Percentiles rank a stretch among this genome's conserved stretches.
These are phyloP conservation scores for Pseudogymnoascus sp. DNA, from an alignment of 2,329 filamentous ascomycete species.

Conservation along the genomic window DNA sequence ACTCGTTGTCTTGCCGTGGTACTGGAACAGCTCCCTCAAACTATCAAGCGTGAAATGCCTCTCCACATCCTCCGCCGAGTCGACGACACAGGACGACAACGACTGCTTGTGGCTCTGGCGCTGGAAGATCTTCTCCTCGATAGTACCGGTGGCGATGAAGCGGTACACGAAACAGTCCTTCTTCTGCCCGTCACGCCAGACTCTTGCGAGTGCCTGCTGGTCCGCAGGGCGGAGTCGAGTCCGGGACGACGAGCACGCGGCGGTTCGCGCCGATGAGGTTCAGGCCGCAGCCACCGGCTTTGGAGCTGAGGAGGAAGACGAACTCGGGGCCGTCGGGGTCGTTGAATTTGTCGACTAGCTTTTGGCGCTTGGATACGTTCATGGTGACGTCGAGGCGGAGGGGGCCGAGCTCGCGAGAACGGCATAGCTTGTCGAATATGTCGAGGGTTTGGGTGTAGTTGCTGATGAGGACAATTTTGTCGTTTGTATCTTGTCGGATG, in stretches of 20 bases:
- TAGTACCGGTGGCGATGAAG: slow-evolving; percentile 97
- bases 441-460: slow-evolving; percentile 97
- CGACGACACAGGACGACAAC: slow-evolving; percentile 90
- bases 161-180: slow-evolving; percentile 99
- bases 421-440: slow-evolving; percentile 86
- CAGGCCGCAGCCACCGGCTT: slow-evolving; percentile 92
- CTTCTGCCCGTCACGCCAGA: slow-evolving; percentile 98
- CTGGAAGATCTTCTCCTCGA: slow-evolving; percentile 99
- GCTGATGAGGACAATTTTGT: slow-evolving; percentile 98
- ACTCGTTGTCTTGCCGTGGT: slow-evolving; percentile 73
- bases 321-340: slow-evolving; percentile 86
- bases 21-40: slow-evolving; percentile 89
- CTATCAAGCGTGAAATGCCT: slow-evolving; percentile 91
- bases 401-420: slow-evolving; percentile 70
- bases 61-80: slow-evolving; percentile 94
- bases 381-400: slow-evolving; percentile 93
- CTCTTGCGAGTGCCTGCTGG: slow-evolving; percentile 91
- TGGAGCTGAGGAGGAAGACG: slow-evolving; percentile 91
- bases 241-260: slow-evolving; percentile 90
- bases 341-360: slow-evolving; percentile 96
- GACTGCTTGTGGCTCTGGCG: slow-evolving; percentile 97
- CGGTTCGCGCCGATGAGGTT: slow-evolving; percentile 94
- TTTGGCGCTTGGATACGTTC: slow-evolving; percentile 95
- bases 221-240: slow-evolving; percentile 98
- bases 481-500: slow-evolving; percentile 91